These are phyloP conservation scores for Silybum marianum DNA, from an alignment of 129 eudicot species.

Conservation along the genomic window DNA sequence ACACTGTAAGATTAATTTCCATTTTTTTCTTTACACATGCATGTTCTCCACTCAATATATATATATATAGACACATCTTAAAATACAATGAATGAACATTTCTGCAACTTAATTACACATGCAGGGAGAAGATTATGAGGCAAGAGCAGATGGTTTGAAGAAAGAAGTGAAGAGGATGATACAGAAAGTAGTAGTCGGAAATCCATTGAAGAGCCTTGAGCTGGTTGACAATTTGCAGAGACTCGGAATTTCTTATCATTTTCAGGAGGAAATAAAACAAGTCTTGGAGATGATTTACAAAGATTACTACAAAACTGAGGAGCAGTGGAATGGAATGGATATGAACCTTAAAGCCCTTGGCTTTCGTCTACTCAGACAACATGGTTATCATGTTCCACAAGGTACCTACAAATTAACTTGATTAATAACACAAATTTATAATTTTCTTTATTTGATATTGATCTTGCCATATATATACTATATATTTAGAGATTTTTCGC, in stretches of 20 bases:
- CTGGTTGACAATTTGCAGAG: neutral
- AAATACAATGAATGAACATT: neutral
- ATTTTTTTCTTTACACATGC: neutral
- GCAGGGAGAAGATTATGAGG: neutral
- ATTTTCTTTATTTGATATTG: neutral
- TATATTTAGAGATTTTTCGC: neutral
- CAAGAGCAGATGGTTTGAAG: neutral
- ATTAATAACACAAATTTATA: neutral
- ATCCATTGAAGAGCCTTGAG: neutral
- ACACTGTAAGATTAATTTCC: neutral
- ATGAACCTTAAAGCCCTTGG: conserved; percentile 6
- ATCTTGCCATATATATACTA: too few species aligned
- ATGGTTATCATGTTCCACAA: neutral
- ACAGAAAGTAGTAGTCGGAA: neutral
- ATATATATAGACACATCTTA: too few species aligned
- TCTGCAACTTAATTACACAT: neutral
- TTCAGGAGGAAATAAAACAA: neutral
- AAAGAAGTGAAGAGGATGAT: neutral
- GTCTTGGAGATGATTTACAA: neutral
- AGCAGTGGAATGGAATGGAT: neutral
- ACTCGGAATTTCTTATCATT: neutral
- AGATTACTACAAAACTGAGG: neutral
- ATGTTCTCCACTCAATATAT: neutral
- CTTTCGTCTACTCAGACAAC: conserved; percentile 9
- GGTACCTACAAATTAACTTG: conserved; percentile 2